Evolutionary conservation across 768 basidiomycete species (phyloP).

Genomic region (Mycena polygramma): DNA sequence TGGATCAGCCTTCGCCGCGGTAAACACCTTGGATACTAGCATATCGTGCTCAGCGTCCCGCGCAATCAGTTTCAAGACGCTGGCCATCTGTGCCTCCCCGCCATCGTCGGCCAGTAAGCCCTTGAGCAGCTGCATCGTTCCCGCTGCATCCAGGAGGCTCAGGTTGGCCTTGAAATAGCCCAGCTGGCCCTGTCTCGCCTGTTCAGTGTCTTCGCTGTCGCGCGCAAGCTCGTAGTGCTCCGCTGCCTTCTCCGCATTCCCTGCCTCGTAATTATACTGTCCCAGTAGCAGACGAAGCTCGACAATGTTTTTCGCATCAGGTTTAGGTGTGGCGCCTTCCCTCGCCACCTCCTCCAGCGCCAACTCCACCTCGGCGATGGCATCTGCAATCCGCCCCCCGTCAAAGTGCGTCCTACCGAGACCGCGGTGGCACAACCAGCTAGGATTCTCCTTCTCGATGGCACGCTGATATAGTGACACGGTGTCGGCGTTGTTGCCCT

Average conservation of each 20-base stretch:
- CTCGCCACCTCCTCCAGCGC: not conserved
- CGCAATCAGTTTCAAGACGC: constrained; percentile 1
- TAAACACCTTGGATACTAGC: not conserved
- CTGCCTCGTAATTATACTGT: not conserved
- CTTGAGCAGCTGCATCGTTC: not conserved
- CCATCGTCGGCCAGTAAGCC: too few species aligned
- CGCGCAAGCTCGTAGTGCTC: not conserved
- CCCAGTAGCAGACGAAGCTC: constrained; percentile 1
- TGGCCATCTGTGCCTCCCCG: not conserved
- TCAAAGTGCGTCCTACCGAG: not conserved
- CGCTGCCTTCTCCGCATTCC: not conserved
- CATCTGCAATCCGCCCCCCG: not conserved
- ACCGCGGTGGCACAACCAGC: constrained; percentile 3
- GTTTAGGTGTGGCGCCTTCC: not conserved
- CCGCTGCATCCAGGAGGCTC: not conserved
- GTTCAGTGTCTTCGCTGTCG: not conserved
- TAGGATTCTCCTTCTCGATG: constrained; percentile 1
- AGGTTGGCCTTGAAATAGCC: not conserved
- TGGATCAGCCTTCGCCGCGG: not conserved
- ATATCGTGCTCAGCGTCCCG: not conserved
- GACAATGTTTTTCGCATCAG: not conserved
- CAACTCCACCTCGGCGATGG: constrained; percentile 4
- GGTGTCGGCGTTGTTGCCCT: not conserved
- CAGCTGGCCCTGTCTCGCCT: not conserved
- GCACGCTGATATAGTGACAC: constrained; percentile 2